Percentiles rank a stretch among this genome's conserved stretches.
Evolutionary conservation across 2,329 filamentous ascomycete genomes (phyloP).

Genomic region (Aspergillus sp.): DNA sequence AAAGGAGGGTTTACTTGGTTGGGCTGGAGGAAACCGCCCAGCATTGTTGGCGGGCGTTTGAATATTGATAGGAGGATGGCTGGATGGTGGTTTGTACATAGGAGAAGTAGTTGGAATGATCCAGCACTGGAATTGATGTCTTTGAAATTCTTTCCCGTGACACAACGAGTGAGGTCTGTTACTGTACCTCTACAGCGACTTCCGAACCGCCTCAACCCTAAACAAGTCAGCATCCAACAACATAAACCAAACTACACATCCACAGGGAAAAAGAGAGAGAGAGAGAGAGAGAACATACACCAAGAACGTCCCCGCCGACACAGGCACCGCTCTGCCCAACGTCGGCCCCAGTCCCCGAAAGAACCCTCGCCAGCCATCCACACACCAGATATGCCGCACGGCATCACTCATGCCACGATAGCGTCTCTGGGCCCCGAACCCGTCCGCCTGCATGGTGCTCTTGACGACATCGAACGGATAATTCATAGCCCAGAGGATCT

Average conservation of each 20-base stretch:
- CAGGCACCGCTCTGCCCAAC: slow-evolving; percentile 89
- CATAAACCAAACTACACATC: neutral
- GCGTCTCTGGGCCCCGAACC: slow-evolving; percentile 66
- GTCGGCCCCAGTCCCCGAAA: slow-evolving; percentile 91
- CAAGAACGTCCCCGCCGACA: slow-evolving; percentile 86
- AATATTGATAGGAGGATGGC: too few species aligned
- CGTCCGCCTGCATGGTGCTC: slow-evolving; percentile 98
- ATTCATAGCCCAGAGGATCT: slow-evolving; percentile 83
- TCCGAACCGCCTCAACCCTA: neutral
- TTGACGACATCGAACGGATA: slow-evolving; percentile 96
- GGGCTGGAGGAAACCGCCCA: too few species aligned
- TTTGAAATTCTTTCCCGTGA: too few species aligned
- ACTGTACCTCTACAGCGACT: neutral
- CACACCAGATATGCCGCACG: slow-evolving; percentile 73
- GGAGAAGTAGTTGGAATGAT: neutral
- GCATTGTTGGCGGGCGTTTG: too few species aligned
- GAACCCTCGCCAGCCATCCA: slow-evolving; percentile 75
- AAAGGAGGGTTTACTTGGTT: neutral
- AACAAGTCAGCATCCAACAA: neutral
- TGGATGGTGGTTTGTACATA: too few species aligned
- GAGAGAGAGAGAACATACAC: slow-evolving; percentile 49
- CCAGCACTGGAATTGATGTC: too few species aligned
- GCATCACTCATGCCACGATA: slow-evolving; percentile 81
- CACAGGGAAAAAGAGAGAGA: too few species aligned
- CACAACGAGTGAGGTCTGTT: too few species aligned